These are phyloP conservation scores for Buxus sempervirens DNA, from an alignment of 164 flowering plant species.

Conservation along the genomic window DNA sequence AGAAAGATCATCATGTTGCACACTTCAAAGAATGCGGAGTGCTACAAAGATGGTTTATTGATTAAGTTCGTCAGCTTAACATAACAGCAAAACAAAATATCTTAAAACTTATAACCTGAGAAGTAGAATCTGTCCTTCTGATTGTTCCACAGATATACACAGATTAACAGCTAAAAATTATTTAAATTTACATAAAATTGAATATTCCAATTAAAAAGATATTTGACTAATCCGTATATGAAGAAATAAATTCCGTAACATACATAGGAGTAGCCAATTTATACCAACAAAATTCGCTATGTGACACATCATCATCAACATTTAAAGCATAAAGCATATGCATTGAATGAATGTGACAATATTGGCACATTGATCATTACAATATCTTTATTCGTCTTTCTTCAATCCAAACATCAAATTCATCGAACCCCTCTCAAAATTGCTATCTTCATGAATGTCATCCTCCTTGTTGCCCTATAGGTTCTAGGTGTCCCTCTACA, in stretches of 20 bases:
- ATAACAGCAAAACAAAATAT: neutral
- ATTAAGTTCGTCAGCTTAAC: neutral
- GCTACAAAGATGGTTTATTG: neutral
- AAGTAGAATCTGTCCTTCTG: neutral
- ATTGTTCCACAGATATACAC: neutral
- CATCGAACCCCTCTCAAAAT: too few relatives aligned
- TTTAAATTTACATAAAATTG: too few relatives aligned
- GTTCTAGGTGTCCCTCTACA: too few relatives aligned
- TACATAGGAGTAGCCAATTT: slow-evolving; percentile 56
- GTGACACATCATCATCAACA: neutral
- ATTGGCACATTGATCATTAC: too few relatives aligned
- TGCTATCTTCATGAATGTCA: too few relatives aligned
- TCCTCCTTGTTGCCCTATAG: too few relatives aligned
- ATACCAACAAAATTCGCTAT: neutral
- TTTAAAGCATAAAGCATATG: neutral
- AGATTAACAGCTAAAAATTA: slow-evolving; percentile 35
- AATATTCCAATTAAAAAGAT: slow-evolving; percentile 12
- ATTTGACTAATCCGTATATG: neutral
- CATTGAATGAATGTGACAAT: too few relatives aligned
- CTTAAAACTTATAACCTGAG: neutral
- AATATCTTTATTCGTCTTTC: too few relatives aligned
- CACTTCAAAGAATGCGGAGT: neutral
- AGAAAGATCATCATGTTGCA: neutral
- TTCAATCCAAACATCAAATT: too few relatives aligned
- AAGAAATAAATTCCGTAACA: neutral